Evolutionary conservation across 2,329 filamentous ascomycete genomes (phyloP), one percentile per base, ranked within the genome.

Genomic region (Hypoxylon sp.): DNA sequence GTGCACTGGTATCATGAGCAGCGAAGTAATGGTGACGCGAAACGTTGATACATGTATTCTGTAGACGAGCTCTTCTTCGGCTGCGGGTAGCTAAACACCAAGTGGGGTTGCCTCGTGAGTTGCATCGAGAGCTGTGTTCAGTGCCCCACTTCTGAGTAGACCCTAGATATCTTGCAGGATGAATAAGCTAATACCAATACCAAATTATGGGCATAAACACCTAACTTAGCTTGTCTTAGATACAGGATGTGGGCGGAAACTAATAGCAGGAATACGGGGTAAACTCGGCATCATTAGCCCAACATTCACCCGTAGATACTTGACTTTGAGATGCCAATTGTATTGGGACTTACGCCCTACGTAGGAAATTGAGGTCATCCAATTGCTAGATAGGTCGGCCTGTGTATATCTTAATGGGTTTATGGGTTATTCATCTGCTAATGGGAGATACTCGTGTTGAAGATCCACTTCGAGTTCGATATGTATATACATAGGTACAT

Each of bases 211-310:
- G 30, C 4, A 32, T 22, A n/a, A n/a, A n/a, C n/a, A 46, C 38
- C n/a, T 50, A 46, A 24, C 20, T 32, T 24, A 32, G 18, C 44
- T 46, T 28, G n/a, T 3, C 22, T n/a, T 28, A 46, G 14, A 26
- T 46, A 28, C 22, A 22, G 32, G 40, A 48, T 48, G 46, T 9
- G 49, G 7, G 32, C 33, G 51, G 11, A 24, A 9, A 40, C 54
- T 40, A 40, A 46, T 40, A 16, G 14, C 14, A 20, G 38, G 42
- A 32, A 61, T 46, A 40, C 67, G 67, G 67, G 58, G 52, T 22
- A 65, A 69, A 62, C 61, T 69, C 67, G 67, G 67, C 40, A 61
- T 69, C 38, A 16, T 44, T 58, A 53, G 14, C 51, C 46, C 24
- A 46, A 45, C 30, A 57, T 20, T 52, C 20, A 26, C 54, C 24